Percentiles rank a stretch among this genome's conserved stretches.
Conservation (phyloP, 305 asterid species). For the Ajuga reptans region DNA sequence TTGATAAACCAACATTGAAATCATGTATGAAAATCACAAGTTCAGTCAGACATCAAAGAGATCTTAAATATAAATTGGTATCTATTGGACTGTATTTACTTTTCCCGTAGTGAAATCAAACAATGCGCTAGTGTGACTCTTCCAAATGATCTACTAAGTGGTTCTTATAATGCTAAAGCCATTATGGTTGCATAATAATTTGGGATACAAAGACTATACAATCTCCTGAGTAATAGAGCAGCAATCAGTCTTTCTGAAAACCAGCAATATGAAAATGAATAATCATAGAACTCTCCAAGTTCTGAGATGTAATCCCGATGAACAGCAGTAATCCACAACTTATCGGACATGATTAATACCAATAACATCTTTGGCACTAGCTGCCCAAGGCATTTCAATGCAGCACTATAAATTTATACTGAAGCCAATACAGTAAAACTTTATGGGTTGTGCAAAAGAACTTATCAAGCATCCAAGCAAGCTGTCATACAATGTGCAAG, state of each 20-base stretch:
- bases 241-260: background rate
- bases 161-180: background rate
- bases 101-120: background rate
- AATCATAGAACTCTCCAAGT: background rate
- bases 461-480: background rate
- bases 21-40: background rate
- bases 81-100: background rate
- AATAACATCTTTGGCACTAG: constrained; percentile 1
- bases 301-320: constrained; percentile 2
- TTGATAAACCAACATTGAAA: background rate
- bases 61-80: background rate
- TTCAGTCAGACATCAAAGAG: background rate
- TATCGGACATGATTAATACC: background rate
- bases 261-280: background rate
- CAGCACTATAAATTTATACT: background rate
- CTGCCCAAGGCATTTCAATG: background rate
- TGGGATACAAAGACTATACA: background rate
- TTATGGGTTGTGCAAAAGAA: background rate
- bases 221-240: background rate
- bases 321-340: constrained; percentile 1
- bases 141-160: background rate
- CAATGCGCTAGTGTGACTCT: background rate
- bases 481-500: background rate
- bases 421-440: constrained; percentile 2
- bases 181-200: background rate